Percentiles rank a stretch among this genome's conserved stretches.
These are phyloP conservation scores for Tetrahymena elliotti DNA, from an alignment of 73 alveolate genomes.

Conservation along the genomic window DNA sequence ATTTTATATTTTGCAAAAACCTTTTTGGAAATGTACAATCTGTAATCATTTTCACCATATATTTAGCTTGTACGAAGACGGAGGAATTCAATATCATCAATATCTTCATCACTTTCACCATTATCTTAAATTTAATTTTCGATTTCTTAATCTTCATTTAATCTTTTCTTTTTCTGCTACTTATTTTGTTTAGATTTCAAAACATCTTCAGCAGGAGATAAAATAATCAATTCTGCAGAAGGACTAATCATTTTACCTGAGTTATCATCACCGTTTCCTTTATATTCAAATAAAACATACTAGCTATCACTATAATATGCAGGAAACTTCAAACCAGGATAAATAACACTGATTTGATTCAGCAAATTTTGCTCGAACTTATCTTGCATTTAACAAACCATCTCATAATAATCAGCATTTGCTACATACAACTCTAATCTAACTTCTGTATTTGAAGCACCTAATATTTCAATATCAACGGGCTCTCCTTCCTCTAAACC, in stretches of 20 bases:
- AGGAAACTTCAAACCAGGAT: not conserved
- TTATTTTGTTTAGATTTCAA: not conserved
- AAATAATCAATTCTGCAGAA: not conserved
- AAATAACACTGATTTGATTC: not conserved
- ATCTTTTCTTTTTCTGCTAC: not conserved
- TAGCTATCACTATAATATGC: not conserved
- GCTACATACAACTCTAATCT: not conserved
- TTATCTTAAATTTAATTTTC: not conserved
- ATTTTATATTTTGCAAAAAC: not conserved
- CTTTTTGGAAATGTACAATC: not conserved
- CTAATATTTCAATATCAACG: not conserved
- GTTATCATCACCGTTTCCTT: not conserved
- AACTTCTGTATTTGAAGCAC: not conserved
- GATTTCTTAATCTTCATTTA: not conserved
- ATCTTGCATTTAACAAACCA: not conserved
- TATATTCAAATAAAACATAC: not conserved
- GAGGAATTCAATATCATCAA: not conserved
- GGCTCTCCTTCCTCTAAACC: not conserved
- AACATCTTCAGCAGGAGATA: not conserved
- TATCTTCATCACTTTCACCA: not conserved
- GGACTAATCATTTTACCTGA: not conserved
- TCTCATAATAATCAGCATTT: not conserved
- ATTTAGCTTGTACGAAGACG: not conserved
- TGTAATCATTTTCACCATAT: not conserved
- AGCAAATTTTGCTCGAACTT: not conserved